Percentiles rank a stretch among this genome's conserved stretches.
Evolutionary conservation across 441 rosid genomes (phyloP).

Genomic region (Eutrema salsugineum): DNA sequence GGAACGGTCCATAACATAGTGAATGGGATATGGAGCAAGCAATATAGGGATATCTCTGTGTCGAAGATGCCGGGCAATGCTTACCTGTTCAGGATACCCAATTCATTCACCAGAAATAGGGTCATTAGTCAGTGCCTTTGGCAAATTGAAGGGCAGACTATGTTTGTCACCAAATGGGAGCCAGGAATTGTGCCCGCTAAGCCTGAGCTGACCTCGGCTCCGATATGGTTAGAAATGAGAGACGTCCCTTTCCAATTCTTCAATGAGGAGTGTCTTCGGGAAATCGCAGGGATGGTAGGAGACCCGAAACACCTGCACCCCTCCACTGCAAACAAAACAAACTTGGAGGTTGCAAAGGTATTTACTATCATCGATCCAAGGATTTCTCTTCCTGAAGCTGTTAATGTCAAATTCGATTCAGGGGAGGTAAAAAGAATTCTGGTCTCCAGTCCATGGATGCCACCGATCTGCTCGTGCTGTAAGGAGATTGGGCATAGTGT

Average conservation of each 20-base stretch:
- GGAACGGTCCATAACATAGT: too few relatives aligned
- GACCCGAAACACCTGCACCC: background rate
- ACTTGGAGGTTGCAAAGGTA: background rate
- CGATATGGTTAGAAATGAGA: background rate
- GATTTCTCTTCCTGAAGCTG: background rate
- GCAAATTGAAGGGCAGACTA: too few relatives aligned
- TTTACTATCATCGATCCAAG: background rate
- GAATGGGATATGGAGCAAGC: background rate
- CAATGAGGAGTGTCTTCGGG: background rate
- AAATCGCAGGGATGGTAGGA: background rate
- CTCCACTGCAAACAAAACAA: accelerated
- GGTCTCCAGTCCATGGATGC: background rate
- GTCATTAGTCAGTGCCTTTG: too few relatives aligned
- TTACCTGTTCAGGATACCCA: too few relatives aligned
- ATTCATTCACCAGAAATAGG: too few relatives aligned
- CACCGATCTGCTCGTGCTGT: background rate
- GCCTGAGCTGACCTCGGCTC: background rate
- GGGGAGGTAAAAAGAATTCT: accelerated
- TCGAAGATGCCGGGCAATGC: background rate
- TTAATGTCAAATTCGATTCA: background rate
- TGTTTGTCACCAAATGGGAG: too few relatives aligned
- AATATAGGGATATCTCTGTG: background rate
- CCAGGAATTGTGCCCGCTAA: too few relatives aligned
- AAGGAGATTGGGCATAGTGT: background rate
- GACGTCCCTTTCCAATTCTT: background rate